Percentiles rank a stretch among this genome's conserved stretches.
phyloP scores from a whole-genome alignment of 169 alveolate species.

The Fabrea salina region DNA sequence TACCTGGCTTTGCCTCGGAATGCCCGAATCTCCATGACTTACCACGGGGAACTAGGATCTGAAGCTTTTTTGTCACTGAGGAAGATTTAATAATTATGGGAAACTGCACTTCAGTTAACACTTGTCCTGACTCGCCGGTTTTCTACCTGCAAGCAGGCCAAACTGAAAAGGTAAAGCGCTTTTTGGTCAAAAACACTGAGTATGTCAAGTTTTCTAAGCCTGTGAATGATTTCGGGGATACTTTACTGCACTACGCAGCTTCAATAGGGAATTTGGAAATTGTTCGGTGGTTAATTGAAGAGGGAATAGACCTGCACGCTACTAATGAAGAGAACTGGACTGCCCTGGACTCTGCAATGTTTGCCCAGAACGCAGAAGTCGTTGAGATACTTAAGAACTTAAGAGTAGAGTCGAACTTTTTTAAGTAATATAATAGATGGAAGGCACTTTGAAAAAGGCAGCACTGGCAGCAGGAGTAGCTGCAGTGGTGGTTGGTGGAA shows the following conservation, averaged over 20 bases:
- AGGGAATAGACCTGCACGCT: neutral
- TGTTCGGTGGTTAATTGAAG: neutral
- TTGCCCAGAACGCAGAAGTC: neutral
- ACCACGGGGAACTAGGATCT: slow-evolving; percentile 70
- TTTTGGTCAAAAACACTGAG: neutral
- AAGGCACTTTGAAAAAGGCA: no score
- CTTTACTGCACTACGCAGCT: neutral
- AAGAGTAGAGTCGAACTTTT: neutral
- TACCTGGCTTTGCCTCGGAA: slow-evolving; percentile 79
- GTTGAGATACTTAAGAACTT: neutral
- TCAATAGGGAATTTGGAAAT: neutral
- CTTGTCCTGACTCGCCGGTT: neutral
- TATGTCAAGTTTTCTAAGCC: neutral
- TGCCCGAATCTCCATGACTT: slow-evolving; percentile 72
- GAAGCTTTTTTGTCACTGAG: slow-evolving; percentile 79
- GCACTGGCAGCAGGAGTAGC: no score
- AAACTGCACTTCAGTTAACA: neutral
- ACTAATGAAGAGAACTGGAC: neutral
- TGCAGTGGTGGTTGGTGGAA: no score
- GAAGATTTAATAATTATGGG: slow-evolving; percentile 38
- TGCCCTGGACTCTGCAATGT: neutral
- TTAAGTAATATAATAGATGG: no score
- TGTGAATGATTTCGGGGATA: neutral
- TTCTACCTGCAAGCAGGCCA: neutral
- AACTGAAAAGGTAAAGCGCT: neutral